A percentile compares a stretch with the other conserved stretches of the same genome.
phyloP scores from a whole-genome alignment of 495 filamentous ascomycete species.

The Sordaria brevicollis region DNA sequence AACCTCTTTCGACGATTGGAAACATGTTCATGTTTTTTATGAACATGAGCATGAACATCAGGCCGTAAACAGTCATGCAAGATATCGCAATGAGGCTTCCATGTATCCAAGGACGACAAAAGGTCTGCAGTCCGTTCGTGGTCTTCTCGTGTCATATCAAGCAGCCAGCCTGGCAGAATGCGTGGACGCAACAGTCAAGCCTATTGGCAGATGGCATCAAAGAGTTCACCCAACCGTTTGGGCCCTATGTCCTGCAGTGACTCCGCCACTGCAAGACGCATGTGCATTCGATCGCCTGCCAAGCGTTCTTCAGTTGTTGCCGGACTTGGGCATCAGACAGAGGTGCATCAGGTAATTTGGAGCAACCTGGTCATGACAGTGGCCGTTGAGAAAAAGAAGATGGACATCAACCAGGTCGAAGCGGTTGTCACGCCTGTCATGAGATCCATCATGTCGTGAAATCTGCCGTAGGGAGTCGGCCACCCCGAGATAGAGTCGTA shows the following conservation, averaged over 20 bases:
- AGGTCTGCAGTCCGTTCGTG: neutral
- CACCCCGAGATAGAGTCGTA: neutral
- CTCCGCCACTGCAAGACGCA: neutral
- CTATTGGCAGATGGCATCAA: neutral
- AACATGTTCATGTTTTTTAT: neutral
- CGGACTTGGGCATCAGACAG: neutral
- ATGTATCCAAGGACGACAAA: neutral
- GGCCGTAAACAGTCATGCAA: neutral
- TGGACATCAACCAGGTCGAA: neutral
- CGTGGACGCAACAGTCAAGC: neutral
- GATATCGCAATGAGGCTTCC: neutral
- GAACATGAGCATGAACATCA: neutral
- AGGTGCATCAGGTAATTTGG: neutral
- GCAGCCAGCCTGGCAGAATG: neutral
- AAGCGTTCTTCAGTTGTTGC: neutral
- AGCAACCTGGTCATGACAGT: neutral
- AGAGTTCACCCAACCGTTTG: neutral
- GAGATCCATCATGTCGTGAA: conserved; percentile 4
- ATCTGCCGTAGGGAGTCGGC: neutral
- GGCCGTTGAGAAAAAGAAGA: neutral
- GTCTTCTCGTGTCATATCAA: neutral
- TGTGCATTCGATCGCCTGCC: neutral
- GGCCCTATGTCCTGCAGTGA: neutral
- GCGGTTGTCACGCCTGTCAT: neutral
- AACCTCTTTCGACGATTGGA: neutral